Evolutionary conservation across 495 filamentous ascomycete genomes (phyloP).

Genomic region (Lasiosphaeria ovina): DNA sequence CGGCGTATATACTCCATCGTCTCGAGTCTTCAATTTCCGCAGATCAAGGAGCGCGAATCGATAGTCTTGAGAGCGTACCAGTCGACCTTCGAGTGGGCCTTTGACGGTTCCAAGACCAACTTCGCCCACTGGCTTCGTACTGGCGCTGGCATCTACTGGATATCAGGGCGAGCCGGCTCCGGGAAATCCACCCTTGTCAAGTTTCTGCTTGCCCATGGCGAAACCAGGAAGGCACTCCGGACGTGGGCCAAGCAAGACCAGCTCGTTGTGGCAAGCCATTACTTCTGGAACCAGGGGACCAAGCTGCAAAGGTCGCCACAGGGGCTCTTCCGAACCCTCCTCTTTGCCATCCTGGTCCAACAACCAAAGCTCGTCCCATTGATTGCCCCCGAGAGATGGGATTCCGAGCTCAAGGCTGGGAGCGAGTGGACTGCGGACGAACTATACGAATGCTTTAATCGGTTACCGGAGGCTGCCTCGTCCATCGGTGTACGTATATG

Average conservation of each 20-base stretch:
- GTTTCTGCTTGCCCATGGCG: background rate
- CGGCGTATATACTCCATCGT: too few species aligned
- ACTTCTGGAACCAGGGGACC: constrained; percentile 2
- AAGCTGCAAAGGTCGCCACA: background rate
- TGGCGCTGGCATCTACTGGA: background rate
- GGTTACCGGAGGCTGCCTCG: background rate
- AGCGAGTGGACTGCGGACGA: background rate
- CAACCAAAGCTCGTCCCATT: constrained; percentile 1
- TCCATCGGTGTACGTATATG: background rate
- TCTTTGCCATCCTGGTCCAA: constrained; percentile 1
- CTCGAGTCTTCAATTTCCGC: constrained; percentile 1
- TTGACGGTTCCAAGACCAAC: background rate
- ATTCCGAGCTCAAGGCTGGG: background rate
- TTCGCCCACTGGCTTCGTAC: background rate
- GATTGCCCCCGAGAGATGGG: background rate
- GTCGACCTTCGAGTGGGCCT: constrained; percentile 2
- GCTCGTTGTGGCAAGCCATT: constrained; percentile 1
- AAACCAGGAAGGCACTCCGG: background rate
- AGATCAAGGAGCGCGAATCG: background rate
- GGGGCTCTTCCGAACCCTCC: constrained; percentile 3
- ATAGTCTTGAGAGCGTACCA: background rate
- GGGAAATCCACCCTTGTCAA: constrained; percentile 4
- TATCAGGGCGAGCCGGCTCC: constrained; percentile 1
- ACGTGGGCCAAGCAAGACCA: background rate
- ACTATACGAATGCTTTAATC: background rate